Evolutionary conservation across 169 alveolate species (phyloP).

Genomic region (Condylostoma magnum): DNA sequence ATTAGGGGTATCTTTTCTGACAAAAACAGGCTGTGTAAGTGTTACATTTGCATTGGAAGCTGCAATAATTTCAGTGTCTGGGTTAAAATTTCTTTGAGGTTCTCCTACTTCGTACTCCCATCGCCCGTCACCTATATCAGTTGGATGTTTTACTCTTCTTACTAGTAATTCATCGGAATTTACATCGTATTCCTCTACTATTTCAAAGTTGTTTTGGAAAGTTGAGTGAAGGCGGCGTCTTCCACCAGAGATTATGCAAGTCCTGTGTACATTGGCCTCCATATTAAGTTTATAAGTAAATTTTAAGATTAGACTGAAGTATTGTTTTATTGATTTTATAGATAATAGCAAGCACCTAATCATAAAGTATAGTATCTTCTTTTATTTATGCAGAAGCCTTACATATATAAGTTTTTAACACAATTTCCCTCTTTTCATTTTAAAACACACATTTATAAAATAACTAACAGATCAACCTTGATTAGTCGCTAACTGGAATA

Average conservation of each 20-base stretch:
- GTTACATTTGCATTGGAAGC: constrained; percentile 38
- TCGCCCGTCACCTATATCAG: constrained; percentile 64
- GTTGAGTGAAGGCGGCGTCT: constrained; percentile 68
- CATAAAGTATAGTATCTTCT: no score
- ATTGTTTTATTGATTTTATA: no score
- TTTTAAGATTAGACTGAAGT: no score
- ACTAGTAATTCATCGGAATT: constrained; percentile 65
- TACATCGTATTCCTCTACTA: constrained; percentile 83
- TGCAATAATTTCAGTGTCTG: constrained; percentile 45
- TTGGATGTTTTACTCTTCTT: constrained; percentile 58
- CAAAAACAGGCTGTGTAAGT: constrained; percentile 58
- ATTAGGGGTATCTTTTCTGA: constrained; percentile 72
- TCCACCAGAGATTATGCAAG: constrained; percentile 57
- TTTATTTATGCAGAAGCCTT: no score
- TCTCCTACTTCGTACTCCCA: constrained; percentile 82
- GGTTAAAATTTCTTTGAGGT: constrained; percentile 39
- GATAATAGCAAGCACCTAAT: no score
- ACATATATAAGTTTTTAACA: no score
- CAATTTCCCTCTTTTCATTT: no score
- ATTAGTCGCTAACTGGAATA: no score
- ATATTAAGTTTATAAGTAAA: no score
- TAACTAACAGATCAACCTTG: no score
- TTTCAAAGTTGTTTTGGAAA: constrained; percentile 73
- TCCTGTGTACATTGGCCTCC: constrained; percentile 30
- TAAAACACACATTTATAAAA: no score